Evolutionary conservation across 345 rosid species (phyloP), one percentile per base, ranked within the genome.

Genomic region (Chamaenerion angustifolium): DNA sequence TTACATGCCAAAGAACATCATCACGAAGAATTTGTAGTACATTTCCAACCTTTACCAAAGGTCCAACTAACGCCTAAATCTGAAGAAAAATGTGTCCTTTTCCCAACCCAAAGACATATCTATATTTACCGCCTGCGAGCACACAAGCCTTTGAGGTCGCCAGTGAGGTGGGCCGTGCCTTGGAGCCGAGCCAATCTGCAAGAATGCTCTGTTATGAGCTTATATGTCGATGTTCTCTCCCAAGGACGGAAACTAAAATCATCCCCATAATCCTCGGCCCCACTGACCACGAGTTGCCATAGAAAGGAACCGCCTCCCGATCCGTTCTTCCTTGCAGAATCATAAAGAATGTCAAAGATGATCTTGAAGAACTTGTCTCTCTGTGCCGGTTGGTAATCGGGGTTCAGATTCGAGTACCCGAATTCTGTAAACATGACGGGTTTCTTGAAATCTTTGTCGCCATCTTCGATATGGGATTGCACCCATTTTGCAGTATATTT

Each of bases 391-490:
- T 75, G 46, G 45, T 67, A 86, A 80, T 78, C 93, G 65, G 73
- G 74, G 79, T 75, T 86, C 70, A 78, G 72, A 69, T 82, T 76
- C 0, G 96, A 90, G 51, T 78, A 69, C 16, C 96, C 98, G 16
- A 59, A 86, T 66, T 90, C 96, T 0, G 96, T 81, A 69, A 90
- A 90, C 52, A 90, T 64, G 45, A 90, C 76, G 8, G 96, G 98
- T 68, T 81, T 86, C 48, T 66, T 73, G 47, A 90, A 70, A 60
- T 74, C 88, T 17, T 25, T 60, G 66, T 86, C 93, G 8, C 95
- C 88, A 8, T 90, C 96, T 63, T 90, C 98, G 46, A 86, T 79
- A 76, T 86, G 98, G 16, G 96, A 90, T 4, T 51, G 75, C 74
- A 86, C 69, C 94, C 98, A 90, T 73, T 81, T 74, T 42, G 76